A percentile compares a stretch with the other conserved stretches of the same genome.
Conservation (phyloP, 2,329 filamentous ascomycete genomes). For the Paecilomyces sp. region DNA sequence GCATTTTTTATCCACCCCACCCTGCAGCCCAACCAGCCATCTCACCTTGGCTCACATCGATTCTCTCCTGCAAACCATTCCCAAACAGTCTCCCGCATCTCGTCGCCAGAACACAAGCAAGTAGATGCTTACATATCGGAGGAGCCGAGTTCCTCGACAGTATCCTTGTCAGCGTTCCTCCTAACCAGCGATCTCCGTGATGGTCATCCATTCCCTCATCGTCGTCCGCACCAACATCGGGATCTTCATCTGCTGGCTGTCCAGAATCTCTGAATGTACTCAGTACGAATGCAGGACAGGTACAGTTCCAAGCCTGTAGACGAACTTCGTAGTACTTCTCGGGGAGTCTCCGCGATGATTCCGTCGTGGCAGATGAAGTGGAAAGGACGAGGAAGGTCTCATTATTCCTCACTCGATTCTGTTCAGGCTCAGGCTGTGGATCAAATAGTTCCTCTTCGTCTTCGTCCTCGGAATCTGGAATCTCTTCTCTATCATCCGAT, state of each 20-base stretch:
- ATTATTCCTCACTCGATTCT: conserved; percentile 10
- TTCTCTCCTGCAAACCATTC: conserved; percentile 46
- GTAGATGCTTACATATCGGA: conserved; percentile 74
- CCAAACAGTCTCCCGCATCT: conserved; percentile 54
- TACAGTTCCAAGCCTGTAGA: conserved; percentile 76
- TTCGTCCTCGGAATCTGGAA: conserved; percentile 2
- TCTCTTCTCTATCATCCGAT: not conserved
- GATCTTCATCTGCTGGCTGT: conserved; percentile 4
- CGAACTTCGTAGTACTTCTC: conserved; percentile 60
- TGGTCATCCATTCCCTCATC: conserved; percentile 7
- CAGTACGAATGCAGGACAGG: conserved; percentile 77
- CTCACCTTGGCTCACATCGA: conserved; percentile 54
- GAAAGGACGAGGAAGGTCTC: conserved; percentile 61
- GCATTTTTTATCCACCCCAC: conserved; percentile 26
- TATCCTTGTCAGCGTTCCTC: conserved; percentile 24
- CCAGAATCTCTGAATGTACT: conserved; percentile 53
- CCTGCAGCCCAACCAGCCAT: conserved; percentile 62
- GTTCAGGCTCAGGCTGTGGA: not conserved
- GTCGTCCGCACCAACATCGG: conserved; percentile 4
- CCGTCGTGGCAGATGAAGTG: conserved; percentile 29
- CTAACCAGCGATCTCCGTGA: conserved; percentile 24
- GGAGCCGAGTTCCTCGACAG: conserved; percentile 11
- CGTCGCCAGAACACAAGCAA: conserved; percentile 73
- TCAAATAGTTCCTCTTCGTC: not conserved
- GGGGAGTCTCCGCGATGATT: conserved; percentile 13